Evolutionary conservation across 495 filamentous ascomycete genomes (phyloP).

Genomic region (Clavariopsis aquatica): DNA sequence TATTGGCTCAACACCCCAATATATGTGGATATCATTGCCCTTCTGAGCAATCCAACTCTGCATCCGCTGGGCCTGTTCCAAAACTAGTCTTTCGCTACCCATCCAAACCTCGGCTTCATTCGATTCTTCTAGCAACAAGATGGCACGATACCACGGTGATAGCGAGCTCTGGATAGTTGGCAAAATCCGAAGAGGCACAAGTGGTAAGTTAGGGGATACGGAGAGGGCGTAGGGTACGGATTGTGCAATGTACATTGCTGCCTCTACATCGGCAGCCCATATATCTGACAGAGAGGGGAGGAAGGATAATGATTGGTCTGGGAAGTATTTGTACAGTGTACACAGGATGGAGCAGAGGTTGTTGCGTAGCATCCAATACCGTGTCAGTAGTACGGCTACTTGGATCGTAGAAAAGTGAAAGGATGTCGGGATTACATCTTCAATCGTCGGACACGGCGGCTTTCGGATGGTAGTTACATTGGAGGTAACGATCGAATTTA

Average conservation of each 20-base stretch:
- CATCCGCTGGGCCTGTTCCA: conserved; percentile 5
- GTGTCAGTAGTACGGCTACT: background rate
- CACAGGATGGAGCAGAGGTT: background rate
- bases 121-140: background rate
- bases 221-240: background rate
- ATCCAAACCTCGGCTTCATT: no score
- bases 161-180: background rate
- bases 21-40: conserved; percentile 1
- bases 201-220: background rate
- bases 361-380: conserved; percentile 11
- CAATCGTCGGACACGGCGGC: conserved; percentile 4
- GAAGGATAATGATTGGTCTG: background rate
- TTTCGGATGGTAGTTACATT: background rate
- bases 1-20: background rate
- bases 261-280: background rate
- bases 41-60: conserved; percentile 5
- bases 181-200: conserved; percentile 12
- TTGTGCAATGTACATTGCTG: conserved; percentile 6
- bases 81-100: background rate
- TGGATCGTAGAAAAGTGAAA: conserved; percentile 6
- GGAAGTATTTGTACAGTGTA: conserved; percentile 5
- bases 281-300: background rate
- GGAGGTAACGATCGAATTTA: background rate
- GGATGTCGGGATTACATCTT: conserved; percentile 3
- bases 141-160: conserved; percentile 1